Base-by-base conservation (phyloP, 1,139 yeast species). In the Candida glucosophila region DNA sequence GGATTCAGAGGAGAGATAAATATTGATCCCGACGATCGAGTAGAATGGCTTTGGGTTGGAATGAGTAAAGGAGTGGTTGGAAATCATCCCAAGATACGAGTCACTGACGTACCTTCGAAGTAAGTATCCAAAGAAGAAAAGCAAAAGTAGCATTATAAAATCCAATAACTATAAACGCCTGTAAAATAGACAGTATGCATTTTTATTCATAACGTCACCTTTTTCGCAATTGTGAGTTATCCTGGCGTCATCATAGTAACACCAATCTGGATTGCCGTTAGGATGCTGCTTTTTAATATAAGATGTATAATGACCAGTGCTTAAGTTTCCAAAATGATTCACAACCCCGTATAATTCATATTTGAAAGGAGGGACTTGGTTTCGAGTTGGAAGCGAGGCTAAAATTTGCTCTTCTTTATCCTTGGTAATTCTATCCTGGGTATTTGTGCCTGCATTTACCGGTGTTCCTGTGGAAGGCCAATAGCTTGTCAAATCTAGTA, bases 261-360 rank as follows among this genome's bases (percentile, higher is more conserved):
- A 72, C 94, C 94, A 83, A 11, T 68, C 72, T 4, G 44, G 35
- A 33, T 50, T 54, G 29, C 47, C 46, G 9, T 35, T 24, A 28
- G 51, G 60, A 24, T 59, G 59, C 5, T 63, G 48, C 39, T 82
- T 81, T 40, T 75, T 60, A 3, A 85, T 93, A 43, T 75, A 80
- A 0, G 95, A 67, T 0, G 97, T 90, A 49, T 90, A 90, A 52
- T 90, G 98, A 0, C 98, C 97, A 3, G 94, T 85, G 24, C 79
- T 72, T 25, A 88, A 59, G 15, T 62, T 57, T 2, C 98, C 97
- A 35, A 63, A 70, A 52, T 90, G 98, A 40, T 83, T 81, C n/a
- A 88, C 90, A 17, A 88, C 94, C 0, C 81, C 94, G 40, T 77
- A 82, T 19, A 90, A 55, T 37, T 73, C 73, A 49, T 88, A 90